Evolutionary conservation across 306 rosid species (phyloP), one percentile per base, ranked within the genome.

Genomic region (Castanea mollissima): DNA sequence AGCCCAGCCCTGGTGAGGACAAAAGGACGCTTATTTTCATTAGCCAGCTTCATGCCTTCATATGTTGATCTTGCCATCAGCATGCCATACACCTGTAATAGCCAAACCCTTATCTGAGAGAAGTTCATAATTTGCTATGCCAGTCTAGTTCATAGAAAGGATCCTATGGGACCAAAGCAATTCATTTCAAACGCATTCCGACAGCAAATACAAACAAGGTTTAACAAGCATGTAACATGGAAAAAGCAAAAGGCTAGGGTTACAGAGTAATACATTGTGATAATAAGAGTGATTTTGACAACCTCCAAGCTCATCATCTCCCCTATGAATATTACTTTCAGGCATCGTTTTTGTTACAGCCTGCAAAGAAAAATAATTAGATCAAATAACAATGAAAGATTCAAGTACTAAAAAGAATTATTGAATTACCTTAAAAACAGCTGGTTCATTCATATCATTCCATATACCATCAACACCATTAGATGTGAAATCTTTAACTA

Each of bases 381-480:
- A 69, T 69, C 31, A 9, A 71, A 67, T 18, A 10, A 34, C 1
- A 19, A 67, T 3, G 21, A 51, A 27, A 76, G 78, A 57, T 73
- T 2, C 12, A 59, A 57, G 59, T 49, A 21, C 21, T 31, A 58
- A 25, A 70, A 31, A 20, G 29, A 52, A 20, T 56, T 59, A 51
- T 49, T 7, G 10, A 81, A 80, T 75, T 83, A 92, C 98, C 98
- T 91, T 94, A 71, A 94, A 91, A 67, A 94, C 56, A 54, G 98
- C 83, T 5, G 98, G 98, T 84, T 94, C 98, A 71, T 94, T 94
- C 98, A 94, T 94, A 85, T 94, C 98, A 82, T 94, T 94, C 98
- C 98, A 94, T 85, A 94, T 94, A 77, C 98, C 98, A 76, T 94
- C 97, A 82, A 91, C 97, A 79, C 97, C 98, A 67, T 87, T 89